These are phyloP conservation scores for Bacterosira constricta DNA, from an alignment of 108 stramenopile species.

Conservation along the genomic window DNA sequence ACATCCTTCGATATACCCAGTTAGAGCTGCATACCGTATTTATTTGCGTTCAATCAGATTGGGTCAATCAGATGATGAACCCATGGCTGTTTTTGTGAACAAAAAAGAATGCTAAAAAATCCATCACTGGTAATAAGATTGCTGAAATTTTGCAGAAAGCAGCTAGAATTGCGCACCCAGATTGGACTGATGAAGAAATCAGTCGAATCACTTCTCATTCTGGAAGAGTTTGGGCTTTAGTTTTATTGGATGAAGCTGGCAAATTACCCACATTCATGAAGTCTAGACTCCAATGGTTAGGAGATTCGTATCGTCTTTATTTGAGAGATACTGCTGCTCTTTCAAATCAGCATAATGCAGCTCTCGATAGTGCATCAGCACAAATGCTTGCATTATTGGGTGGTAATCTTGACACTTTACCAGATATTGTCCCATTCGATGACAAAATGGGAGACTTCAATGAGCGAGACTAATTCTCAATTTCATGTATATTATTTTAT, in stretches of 20 bases:
- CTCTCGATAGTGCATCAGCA: not conserved
- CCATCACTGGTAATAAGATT: slow-evolving; percentile 3
- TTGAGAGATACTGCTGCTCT: not conserved
- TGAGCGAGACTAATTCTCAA: not conserved
- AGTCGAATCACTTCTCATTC: slow-evolving; percentile 4
- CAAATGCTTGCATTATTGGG: not conserved
- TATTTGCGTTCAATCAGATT: not conserved
- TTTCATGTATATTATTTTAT: too few relatives aligned
- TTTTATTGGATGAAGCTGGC: slow-evolving; percentile 12
- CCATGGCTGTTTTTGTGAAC: slow-evolving; percentile 1
- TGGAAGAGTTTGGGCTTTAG: slow-evolving; percentile 8
- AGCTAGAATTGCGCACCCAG: not conserved
- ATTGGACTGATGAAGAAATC: not conserved
- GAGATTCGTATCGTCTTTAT: not conserved
- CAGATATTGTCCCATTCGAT: not conserved
- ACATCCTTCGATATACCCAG: not conserved
- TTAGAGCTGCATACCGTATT: not conserved
- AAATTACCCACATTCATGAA: not conserved
- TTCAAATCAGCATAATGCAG: not conserved
- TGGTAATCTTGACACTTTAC: not conserved
- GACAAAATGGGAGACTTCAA: not conserved
- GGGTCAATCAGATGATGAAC: not conserved
- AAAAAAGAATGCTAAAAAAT: not conserved
- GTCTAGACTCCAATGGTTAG: slow-evolving; percentile 3
- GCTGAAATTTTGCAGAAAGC: not conserved